Conservation (phyloP, 495 filamentous ascomycete genomes). For the Cairneyella variabilis region DNA sequence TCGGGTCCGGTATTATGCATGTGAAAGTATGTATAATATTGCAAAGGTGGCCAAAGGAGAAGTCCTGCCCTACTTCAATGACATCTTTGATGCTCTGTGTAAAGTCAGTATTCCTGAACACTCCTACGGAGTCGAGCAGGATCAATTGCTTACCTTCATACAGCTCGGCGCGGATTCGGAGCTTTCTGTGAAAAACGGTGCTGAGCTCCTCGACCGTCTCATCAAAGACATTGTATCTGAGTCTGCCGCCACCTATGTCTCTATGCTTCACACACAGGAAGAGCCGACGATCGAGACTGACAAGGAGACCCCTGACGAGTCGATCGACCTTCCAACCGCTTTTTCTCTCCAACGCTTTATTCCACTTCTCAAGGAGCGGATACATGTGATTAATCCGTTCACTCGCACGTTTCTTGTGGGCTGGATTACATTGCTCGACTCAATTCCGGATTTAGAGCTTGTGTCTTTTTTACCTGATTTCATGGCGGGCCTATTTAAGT, state of each 20-base stretch:
- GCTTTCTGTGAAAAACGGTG: conserved; percentile 96
- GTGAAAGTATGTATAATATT: conserved; percentile 99
- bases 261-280: conserved; percentile 64
- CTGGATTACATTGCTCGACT: conserved; percentile 93
- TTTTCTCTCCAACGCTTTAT: conserved; percentile 93
- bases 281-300: conserved; percentile 42
- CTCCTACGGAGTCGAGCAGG: not conserved
- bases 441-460: conserved; percentile 94
- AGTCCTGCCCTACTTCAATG: conserved; percentile 92
- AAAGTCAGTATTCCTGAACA: conserved; percentile 59
- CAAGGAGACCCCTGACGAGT: conserved; percentile 44
- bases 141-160: conserved; percentile 8
- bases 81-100: conserved; percentile 94
- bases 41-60: conserved; percentile 99
- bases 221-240: conserved; percentile 98
- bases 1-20: conserved; percentile 95
- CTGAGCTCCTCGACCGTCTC: conserved; percentile 90
- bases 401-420: conserved; percentile 92
- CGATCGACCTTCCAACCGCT: conserved; percentile 67
- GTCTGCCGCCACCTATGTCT: conserved; percentile 92
- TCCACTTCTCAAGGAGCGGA: conserved; percentile 86
- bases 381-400: conserved; percentile 89
- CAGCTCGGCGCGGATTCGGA: conserved; percentile 95
- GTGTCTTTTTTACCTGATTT: conserved; percentile 92
- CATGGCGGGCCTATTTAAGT: conserved; percentile 83